Conservation (phyloP, 1,284 basidiomycete genomes). For the Porodaedalea pini region DNA sequence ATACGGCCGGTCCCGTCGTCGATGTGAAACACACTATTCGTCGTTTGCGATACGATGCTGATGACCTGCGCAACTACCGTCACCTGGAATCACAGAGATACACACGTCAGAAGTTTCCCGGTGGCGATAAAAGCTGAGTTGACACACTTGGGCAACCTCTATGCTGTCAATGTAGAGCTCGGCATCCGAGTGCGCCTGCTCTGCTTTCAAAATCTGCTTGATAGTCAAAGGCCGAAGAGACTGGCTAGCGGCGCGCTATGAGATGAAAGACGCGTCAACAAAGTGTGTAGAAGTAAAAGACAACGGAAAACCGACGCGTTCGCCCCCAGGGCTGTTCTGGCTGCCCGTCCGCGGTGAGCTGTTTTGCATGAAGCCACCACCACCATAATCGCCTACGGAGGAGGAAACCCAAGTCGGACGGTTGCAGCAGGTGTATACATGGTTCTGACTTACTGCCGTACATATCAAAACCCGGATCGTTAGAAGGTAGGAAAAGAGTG, state of each 20-base stretch:
- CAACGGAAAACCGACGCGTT: conserved; percentile 31
- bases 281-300: background rate
- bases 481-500: background rate
- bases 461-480: conserved; percentile 3
- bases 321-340: conserved; percentile 43
- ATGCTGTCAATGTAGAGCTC: conserved; percentile 82
- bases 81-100: conserved; percentile 38
- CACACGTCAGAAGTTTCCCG: conserved; percentile 3
- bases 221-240: conserved; percentile 86
- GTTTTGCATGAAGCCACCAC: conserved; percentile 17
- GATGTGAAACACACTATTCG: conserved; percentile 78
- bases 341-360: conserved; percentile 24
- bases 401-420: too few species aligned
- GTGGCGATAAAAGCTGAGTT: background rate
- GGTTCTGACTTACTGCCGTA: background rate
- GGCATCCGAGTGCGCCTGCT: conserved; percentile 83
- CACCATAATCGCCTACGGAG: conserved; percentile 15
- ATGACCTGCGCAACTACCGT: conserved; percentile 82
- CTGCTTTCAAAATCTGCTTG: conserved; percentile 73
- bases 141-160: conserved; percentile 76
- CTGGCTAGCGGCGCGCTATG: conserved; percentile 46
- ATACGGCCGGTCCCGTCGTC: conserved; percentile 90
- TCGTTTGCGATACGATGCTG: conserved; percentile 68
- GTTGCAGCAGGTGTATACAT: background rate
- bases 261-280: conserved; percentile 19